These are phyloP conservation scores for Xanthoconium stramineum DNA, from an alignment of 768 basidiomycete genomes.

Conservation along the genomic window DNA sequence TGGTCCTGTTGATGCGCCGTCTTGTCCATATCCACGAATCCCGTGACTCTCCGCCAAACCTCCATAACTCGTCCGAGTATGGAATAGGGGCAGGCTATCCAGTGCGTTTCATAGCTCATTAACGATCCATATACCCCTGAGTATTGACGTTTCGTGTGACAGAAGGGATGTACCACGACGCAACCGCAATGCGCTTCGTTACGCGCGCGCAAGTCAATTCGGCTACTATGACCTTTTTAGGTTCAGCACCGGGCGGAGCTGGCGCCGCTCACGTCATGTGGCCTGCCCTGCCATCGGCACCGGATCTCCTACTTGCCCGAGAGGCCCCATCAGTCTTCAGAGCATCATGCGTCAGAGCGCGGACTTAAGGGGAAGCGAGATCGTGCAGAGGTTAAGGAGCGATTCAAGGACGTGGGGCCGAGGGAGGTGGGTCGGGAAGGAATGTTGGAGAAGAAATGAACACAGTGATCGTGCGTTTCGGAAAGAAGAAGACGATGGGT, in stretches of 20 bases:
- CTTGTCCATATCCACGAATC: background rate
- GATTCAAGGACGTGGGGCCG: slow-evolving; percentile 80
- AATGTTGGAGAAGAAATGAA: slow-evolving; percentile 83
- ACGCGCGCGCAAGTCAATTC: slow-evolving; percentile 62
- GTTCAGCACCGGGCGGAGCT: background rate
- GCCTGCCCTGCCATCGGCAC: slow-evolving; percentile 64
- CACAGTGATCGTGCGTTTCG: slow-evolving; percentile 65
- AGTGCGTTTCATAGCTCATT: slow-evolving; percentile 36
- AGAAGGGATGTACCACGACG: slow-evolving; percentile 61
- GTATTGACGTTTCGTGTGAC: background rate
- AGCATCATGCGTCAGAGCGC: slow-evolving; percentile 51
- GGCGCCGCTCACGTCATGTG: slow-evolving; percentile 44
- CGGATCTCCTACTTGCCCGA: slow-evolving; percentile 66
- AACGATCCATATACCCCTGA: no score
- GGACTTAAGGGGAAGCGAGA: slow-evolving; percentile 64
- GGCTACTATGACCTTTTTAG: slow-evolving; percentile 27
- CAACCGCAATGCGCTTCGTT: slow-evolving; percentile 54
- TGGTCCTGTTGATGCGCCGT: slow-evolving; percentile 17
- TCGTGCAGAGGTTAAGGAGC: slow-evolving; percentile 59
- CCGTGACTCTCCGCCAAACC: background rate
- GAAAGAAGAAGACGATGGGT: slow-evolving; percentile 69
- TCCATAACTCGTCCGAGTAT: slow-evolving; percentile 76
- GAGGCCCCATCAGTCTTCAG: slow-evolving; percentile 60
- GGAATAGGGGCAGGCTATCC: slow-evolving; percentile 77
- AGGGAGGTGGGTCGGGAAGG: slow-evolving; percentile 78